Evolutionary conservation across 208 protist genomes (phyloP).

Genomic region (Leishmania lainsoni): DNA sequence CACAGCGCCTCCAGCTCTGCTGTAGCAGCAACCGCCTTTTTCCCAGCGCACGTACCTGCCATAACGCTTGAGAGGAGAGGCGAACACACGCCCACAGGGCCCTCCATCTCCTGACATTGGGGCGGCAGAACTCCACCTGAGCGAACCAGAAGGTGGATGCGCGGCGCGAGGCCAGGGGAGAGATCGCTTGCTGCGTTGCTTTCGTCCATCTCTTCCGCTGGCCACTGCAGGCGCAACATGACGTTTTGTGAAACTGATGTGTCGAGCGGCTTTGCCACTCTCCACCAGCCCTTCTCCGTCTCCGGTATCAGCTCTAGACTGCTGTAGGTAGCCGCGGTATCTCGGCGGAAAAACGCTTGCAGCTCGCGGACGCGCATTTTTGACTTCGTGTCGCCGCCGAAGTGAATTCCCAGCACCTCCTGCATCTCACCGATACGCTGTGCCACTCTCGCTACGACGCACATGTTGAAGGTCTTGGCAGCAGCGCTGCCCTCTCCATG

Average conservation of each 20-base stretch:
- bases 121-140: conserved; percentile 18
- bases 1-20: not conserved
- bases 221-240: conserved; percentile 15
- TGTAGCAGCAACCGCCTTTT: not conserved
- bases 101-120: not conserved
- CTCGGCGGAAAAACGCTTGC: not conserved
- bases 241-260: not conserved
- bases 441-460: not conserved
- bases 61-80: conserved; percentile 9
- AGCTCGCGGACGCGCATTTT: not conserved
- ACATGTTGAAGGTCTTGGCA: too few species aligned
- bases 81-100: not conserved
- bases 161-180: not conserved
- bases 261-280: conserved; percentile 1
- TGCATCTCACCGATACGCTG: not conserved
- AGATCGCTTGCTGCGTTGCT: too few species aligned
- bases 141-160: conserved; percentile 8
- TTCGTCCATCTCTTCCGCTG: not conserved
- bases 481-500: not conserved
- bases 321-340: not conserved
- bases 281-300: conserved; percentile 10
- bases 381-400: not conserved
- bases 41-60: conserved; percentile 7
- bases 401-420: conserved; percentile 10
- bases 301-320: not conserved